Evolutionary conservation across 73 alveolate species (phyloP).

Genomic region (Stentor coeruleus): DNA sequence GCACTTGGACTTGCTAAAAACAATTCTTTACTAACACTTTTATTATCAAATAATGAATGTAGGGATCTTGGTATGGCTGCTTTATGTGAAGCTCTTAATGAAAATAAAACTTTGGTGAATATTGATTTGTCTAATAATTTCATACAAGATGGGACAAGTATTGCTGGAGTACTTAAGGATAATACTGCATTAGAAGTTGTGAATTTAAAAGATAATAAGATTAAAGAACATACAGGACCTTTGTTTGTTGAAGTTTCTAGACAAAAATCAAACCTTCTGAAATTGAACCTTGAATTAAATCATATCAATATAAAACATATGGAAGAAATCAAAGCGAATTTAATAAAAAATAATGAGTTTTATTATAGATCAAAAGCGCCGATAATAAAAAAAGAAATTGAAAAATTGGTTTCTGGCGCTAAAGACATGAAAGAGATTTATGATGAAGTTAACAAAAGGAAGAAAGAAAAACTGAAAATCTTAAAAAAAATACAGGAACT

Average conservation of each 20-base stretch:
- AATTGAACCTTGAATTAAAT: constrained; percentile 1
- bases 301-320: constrained; percentile 14
- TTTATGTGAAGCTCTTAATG: constrained; percentile 30
- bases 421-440: not conserved
- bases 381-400: not conserved
- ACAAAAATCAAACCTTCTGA: constrained; percentile 23
- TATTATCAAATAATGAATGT: constrained; percentile 28
- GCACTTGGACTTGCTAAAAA: constrained; percentile 38
- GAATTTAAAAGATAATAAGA: constrained; percentile 21
- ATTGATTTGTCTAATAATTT: not conserved
- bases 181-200: not conserved
- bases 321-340: constrained; percentile 13
- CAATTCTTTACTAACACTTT: constrained; percentile 24
- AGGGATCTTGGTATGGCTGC: constrained; percentile 32
- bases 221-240: constrained; percentile 24
- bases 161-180: constrained; percentile 15
- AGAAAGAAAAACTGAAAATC: not conserved
- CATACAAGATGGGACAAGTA: constrained; percentile 7
- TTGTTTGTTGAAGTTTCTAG: constrained; percentile 23
- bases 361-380: not conserved
- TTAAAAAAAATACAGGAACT: not conserved
- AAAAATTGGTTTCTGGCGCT: not conserved
- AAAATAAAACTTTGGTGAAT: not conserved
- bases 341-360: constrained; percentile 1
- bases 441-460: not conserved